These are phyloP conservation scores for Arachis monticola DNA, from an alignment of 331 rosid species.

Conservation along the genomic window DNA sequence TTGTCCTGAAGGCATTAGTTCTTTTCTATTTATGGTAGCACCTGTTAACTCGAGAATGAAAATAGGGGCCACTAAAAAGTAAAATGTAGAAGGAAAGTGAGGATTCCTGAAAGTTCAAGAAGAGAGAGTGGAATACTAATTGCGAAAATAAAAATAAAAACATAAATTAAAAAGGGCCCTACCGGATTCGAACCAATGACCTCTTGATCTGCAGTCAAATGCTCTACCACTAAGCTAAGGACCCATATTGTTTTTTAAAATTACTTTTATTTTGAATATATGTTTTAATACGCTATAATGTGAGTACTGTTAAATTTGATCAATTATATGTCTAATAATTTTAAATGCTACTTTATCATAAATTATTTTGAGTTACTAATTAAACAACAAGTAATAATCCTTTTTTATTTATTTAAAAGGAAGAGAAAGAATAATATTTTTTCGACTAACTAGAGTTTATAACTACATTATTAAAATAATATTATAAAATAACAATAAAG, in stretches of 20 bases:
- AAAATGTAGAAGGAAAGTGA: neutral
- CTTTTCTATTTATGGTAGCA: too few species aligned
- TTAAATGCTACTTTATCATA: neutral
- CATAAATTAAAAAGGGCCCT: conserved; percentile 65
- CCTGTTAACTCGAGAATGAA: too few species aligned
- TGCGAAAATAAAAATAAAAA: neutral
- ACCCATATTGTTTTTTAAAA: conserved; percentile 4
- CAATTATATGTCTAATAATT: neutral
- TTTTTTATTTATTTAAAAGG: neutral
- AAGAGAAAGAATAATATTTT: neutral
- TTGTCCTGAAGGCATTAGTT: too few species aligned
- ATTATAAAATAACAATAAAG: neutral
- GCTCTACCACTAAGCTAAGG: conserved; percentile 64
- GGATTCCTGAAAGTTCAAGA: too few species aligned
- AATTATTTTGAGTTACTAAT: neutral
- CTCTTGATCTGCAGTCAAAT: conserved; percentile 98
- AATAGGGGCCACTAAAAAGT: neutral
- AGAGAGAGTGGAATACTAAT: neutral
- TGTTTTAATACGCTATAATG: too few species aligned
- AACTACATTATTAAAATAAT: neutral
- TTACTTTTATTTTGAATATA: too few species aligned
- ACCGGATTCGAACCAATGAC: conserved; percentile 98
- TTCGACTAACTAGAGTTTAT: neutral
- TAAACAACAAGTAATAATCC: too few species aligned
- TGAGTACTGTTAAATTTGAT: too few species aligned